These are phyloP conservation scores for Whalleya microplaca DNA, from an alignment of 2,329 filamentous ascomycete species.

Conservation along the genomic window DNA sequence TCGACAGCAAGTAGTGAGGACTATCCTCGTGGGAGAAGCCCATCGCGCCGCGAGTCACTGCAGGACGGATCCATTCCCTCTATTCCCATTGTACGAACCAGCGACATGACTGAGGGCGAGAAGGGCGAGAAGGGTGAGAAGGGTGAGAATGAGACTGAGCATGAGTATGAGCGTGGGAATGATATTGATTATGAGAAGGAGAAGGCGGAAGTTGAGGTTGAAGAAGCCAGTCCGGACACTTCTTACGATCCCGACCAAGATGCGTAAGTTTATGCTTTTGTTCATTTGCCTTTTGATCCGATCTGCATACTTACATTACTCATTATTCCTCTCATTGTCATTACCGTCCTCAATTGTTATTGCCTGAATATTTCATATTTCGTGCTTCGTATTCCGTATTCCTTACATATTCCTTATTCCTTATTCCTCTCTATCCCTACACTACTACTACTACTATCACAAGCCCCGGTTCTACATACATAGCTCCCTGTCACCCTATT, in stretches of 20 bases:
- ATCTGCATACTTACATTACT: not conserved
- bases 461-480: too few relatives aligned
- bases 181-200: not conserved
- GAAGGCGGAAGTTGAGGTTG: constrained; percentile 6
- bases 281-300: constrained; percentile 9
- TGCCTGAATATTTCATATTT: too few relatives aligned
- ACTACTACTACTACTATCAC: too few relatives aligned
- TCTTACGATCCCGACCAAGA: constrained; percentile 43
- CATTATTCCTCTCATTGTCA: too few relatives aligned
- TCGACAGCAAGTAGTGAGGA: constrained; percentile 38
- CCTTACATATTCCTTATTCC: too few relatives aligned
- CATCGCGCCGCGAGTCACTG: constrained; percentile 24
- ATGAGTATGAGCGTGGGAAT: not conserved
- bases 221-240: constrained; percentile 39
- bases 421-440: too few relatives aligned
- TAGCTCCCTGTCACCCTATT: too few relatives aligned
- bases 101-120: constrained; percentile 29
- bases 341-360: too few relatives aligned
- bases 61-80: constrained; percentile 16
- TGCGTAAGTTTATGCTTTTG: constrained; percentile 29
- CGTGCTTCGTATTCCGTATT: not conserved
- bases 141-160: not conserved
- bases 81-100: constrained; percentile 29
- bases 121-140: constrained; percentile 30
- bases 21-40: constrained; percentile 34